Conservation (phyloP, 495 filamentous ascomycete genomes). For the Lasiosphaeria miniovina region DNA sequence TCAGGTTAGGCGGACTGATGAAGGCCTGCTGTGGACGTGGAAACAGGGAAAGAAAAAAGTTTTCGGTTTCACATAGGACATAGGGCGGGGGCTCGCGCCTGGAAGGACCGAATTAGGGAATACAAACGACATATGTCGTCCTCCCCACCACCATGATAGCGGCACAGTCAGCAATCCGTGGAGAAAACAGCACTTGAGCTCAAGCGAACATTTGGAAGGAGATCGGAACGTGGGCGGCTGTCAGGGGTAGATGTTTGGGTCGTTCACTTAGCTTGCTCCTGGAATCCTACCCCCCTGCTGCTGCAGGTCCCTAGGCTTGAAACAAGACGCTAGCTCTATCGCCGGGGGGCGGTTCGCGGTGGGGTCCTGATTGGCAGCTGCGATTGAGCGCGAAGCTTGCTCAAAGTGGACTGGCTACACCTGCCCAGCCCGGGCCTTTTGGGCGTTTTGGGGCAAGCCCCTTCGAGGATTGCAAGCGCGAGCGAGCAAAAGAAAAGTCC, state of each 20-base stretch:
- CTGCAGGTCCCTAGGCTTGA: constrained; percentile 12
- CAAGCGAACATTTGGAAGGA: not conserved
- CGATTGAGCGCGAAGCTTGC: not conserved
- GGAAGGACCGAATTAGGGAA: not conserved
- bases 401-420: constrained; percentile 3
- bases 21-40: not conserved
- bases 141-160: not conserved
- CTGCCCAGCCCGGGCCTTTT: constrained; percentile 6
- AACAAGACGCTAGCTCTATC: constrained; percentile 11
- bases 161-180: not conserved
- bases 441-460: not conserved
- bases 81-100: not conserved
- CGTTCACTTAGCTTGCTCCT: not conserved
- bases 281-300: constrained; percentile 7
- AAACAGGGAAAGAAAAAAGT: not conserved
- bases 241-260: constrained; percentile 6
- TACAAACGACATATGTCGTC: not conserved
- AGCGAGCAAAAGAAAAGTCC: not conserved
- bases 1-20: no score
- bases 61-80: not conserved
- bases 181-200: no score
- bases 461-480: constrained; percentile 2
- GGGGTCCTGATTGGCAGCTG: constrained; percentile 11
- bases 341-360: constrained; percentile 7
- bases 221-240: not conserved